Conservation (phyloP, 805 yeast species). For the Scheffersomyces spartinae region DNA sequence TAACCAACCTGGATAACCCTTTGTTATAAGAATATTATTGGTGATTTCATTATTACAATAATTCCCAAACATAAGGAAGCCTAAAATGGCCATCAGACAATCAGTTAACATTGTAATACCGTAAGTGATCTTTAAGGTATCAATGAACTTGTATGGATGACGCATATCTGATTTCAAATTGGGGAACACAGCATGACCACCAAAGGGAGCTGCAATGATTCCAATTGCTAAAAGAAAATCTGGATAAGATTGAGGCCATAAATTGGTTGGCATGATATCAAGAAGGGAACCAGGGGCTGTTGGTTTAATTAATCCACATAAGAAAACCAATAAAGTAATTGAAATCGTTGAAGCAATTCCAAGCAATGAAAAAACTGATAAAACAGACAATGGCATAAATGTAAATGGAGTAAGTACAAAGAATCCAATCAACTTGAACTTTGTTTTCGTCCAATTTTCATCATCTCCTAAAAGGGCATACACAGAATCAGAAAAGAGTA, state of each 20-base stretch:
- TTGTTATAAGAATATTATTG: constrained; percentile 29
- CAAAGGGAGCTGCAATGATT: constrained; percentile 69
- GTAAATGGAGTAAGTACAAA: constrained; percentile 71
- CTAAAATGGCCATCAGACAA: constrained; percentile 51
- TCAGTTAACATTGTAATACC: constrained; percentile 50
- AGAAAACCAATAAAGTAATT: constrained; percentile 44
- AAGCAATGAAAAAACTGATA: constrained; percentile 55
- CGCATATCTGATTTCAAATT: constrained; percentile 64
- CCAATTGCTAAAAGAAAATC: constrained; percentile 54
- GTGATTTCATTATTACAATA: constrained; percentile 41
- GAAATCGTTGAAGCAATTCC: constrained; percentile 66
- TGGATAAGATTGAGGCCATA: constrained; percentile 46
- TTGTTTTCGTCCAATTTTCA: constrained; percentile 24
- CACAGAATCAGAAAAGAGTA: constrained; percentile 77
- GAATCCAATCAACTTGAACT: constrained; percentile 59
- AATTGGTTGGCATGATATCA: constrained; percentile 49
- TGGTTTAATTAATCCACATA: constrained; percentile 52
- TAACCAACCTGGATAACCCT: constrained; percentile 39
- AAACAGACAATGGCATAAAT: constrained; percentile 60
- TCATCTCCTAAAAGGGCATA: constrained; percentile 44
- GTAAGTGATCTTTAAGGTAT: constrained; percentile 47
- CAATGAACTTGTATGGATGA: constrained; percentile 44
- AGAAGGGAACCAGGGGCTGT: constrained; percentile 66
- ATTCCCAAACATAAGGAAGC: constrained; percentile 49
- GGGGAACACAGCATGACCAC: constrained; percentile 77